phyloP scores from a whole-genome alignment of 2,329 filamentous ascomycete genomes.

The Scedosporium boydii region DNA sequence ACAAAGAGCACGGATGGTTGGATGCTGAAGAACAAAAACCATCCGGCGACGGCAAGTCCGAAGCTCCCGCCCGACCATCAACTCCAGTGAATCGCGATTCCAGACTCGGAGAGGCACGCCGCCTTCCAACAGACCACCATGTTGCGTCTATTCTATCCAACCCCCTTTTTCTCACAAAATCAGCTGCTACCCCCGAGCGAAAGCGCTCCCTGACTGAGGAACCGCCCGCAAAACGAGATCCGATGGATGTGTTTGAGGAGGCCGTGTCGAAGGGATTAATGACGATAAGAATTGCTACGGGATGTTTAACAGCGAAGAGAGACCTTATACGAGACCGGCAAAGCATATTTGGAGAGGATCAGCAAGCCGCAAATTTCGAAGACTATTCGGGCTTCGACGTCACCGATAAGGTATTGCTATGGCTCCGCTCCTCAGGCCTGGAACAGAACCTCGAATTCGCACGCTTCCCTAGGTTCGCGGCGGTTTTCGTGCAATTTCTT shows the following conservation, averaged over 20 bases:
- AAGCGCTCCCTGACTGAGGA: constrained; percentile 8
- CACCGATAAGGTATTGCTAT: constrained; percentile 31
- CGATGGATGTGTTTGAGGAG: constrained; percentile 46
- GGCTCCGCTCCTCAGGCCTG: constrained; percentile 41
- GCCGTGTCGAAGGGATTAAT: constrained; percentile 48
- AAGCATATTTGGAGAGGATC: not conserved
- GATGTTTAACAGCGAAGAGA: constrained; percentile 40
- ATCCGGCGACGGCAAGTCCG: constrained; percentile 7
- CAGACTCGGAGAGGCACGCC: constrained; percentile 12
- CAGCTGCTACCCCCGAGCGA: constrained; percentile 5
- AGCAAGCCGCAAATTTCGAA: not conserved
- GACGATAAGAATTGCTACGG: constrained; percentile 41
- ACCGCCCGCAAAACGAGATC: constrained; percentile 24
- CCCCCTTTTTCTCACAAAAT: constrained; percentile 39
- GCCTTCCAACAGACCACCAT: constrained; percentile 37
- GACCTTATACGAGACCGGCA: constrained; percentile 12
- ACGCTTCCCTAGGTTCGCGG: constrained; percentile 25
- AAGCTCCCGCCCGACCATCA: constrained; percentile 8
- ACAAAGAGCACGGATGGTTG: constrained; percentile 43
- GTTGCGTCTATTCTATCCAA: constrained; percentile 48
- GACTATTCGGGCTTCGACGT: not conserved
- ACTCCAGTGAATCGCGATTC: not conserved
- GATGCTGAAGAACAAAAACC: constrained; percentile 16
- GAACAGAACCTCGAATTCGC: constrained; percentile 38
- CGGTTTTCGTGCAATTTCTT: constrained; percentile 36